phyloP scores from a whole-genome alignment of 23 red algal species.

The Cyanidiococcus yangmingshanensis region DNA sequence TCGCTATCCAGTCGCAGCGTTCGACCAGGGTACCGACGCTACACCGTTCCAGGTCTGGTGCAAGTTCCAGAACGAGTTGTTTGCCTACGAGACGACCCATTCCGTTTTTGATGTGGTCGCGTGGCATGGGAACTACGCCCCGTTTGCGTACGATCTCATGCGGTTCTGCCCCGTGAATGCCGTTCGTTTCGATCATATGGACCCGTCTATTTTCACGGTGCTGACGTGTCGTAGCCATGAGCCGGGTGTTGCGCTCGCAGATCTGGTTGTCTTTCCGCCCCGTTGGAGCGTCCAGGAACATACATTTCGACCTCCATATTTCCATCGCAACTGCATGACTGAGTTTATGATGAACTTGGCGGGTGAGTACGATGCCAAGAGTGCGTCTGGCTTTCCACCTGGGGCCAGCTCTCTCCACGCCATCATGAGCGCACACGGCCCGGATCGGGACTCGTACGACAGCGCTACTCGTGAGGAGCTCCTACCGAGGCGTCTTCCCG shows the following conservation, averaged over 20 bases:
- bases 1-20: constrained; percentile 42
- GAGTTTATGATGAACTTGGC: constrained; percentile 63
- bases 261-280: constrained; percentile 64
- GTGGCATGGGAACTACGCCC: constrained; percentile 75
- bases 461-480: constrained; percentile 14
- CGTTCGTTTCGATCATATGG: constrained; percentile 59
- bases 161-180: constrained; percentile 60
- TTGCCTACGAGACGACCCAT: constrained; percentile 20
- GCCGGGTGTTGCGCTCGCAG: constrained; percentile 38
- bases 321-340: constrained; percentile 78
- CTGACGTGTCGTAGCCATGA: constrained; percentile 35
- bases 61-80: constrained; percentile 44
- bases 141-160: constrained; percentile 47
- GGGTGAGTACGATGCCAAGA: constrained; percentile 59
- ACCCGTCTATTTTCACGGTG: constrained; percentile 84
- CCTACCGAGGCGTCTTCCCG: constrained; percentile 20
- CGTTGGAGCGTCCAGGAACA: constrained; percentile 60
- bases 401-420: constrained; percentile 50
- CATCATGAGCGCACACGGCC: constrained; percentile 51
- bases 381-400: constrained; percentile 46
- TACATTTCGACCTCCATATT: constrained; percentile 65
- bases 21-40: background rate
- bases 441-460: constrained; percentile 48
- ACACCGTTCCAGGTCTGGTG: constrained; percentile 21
- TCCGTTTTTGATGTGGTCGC: constrained; percentile 71